These are phyloP conservation scores for Claviceps purpurea DNA, from an alignment of 2,329 filamentous ascomycete genomes.

Conservation along the genomic window DNA sequence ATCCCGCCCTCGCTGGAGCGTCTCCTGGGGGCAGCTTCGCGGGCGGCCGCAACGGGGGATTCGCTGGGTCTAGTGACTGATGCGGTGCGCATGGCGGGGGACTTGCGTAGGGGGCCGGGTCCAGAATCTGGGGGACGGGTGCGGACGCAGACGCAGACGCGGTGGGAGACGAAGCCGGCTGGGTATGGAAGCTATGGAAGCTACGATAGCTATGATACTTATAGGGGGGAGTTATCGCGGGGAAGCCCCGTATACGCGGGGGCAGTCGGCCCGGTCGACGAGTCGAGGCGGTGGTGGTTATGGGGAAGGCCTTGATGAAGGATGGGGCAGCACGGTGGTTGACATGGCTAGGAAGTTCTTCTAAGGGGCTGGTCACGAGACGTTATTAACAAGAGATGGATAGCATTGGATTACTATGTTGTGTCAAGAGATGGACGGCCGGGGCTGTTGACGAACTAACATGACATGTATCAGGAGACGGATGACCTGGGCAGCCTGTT, in stretches of 20 bases:
- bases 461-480: too few relatives aligned
- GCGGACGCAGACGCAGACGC: too few relatives aligned
- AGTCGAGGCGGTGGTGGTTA: conserved; percentile 9
- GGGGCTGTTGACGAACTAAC: too few relatives aligned
- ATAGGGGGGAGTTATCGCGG: conserved; percentile 9
- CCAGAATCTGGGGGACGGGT: too few relatives aligned
- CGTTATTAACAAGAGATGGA: too few relatives aligned
- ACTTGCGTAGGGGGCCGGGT: conserved; percentile 7
- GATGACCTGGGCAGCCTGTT: too few relatives aligned
- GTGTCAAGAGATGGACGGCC: not conserved
- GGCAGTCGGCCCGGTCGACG: not conserved
- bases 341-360: conserved; percentile 31
- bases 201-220: not conserved
- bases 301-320: conserved; percentile 1
- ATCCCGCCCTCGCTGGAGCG: conserved; percentile 52
- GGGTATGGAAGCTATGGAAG: conserved; percentile 13
- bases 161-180: too few relatives aligned
- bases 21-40: conserved; percentile 40
- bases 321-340: conserved; percentile 22
- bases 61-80: conserved; percentile 38
- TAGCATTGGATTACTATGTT: not conserved
- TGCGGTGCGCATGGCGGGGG: conserved; percentile 39
- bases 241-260: not conserved
- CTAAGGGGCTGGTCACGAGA: conserved; percentile 9
- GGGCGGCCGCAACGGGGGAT: conserved; percentile 33